phyloP scores from a whole-genome alignment of 257 asterid species.

The Ehretia macrophylla region DNA sequence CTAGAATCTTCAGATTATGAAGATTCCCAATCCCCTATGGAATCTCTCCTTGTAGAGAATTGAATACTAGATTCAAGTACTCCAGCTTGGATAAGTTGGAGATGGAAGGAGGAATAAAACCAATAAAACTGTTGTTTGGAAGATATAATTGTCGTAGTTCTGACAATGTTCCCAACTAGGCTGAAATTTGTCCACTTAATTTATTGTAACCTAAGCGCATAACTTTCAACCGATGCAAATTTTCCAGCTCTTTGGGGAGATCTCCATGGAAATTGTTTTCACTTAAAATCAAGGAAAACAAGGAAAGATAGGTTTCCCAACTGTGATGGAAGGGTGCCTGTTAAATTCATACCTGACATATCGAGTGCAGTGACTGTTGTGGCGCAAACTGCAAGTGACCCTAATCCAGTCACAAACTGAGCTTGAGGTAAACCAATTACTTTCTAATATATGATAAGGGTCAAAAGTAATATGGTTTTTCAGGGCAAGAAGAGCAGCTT shows the following conservation, averaged over 20 bases:
- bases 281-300: slow-evolving; percentile 14
- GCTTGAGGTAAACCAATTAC: slow-evolving; percentile 6
- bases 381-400: slow-evolving; percentile 5
- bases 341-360: neutral
- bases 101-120: slow-evolving; percentile 13
- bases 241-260: slow-evolving; percentile 8
- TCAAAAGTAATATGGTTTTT: neutral
- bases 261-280: slow-evolving; percentile 24
- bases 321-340: slow-evolving; percentile 6
- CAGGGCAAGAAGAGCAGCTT: slow-evolving; percentile 13
- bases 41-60: slow-evolving; percentile 9
- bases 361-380: neutral
- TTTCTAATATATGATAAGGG: slow-evolving; percentile 2
- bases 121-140: slow-evolving; percentile 6
- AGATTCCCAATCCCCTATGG: no score
- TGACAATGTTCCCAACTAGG: slow-evolving; percentile 11
- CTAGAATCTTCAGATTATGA: no score
- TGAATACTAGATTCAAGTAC: neutral
- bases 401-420: slow-evolving; percentile 16
- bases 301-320: slow-evolving; percentile 25
- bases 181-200: slow-evolving; percentile 21
- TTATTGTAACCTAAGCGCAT: slow-evolving; percentile 10
- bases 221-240: slow-evolving; percentile 1
- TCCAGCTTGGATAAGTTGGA: slow-evolving; percentile 15
- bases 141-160: slow-evolving; percentile 7